Percentiles rank a stretch among this genome's conserved stretches.
Conservation (phyloP, 2,329 filamentous ascomycete genomes). For the Ophiobolus disseminans region DNA sequence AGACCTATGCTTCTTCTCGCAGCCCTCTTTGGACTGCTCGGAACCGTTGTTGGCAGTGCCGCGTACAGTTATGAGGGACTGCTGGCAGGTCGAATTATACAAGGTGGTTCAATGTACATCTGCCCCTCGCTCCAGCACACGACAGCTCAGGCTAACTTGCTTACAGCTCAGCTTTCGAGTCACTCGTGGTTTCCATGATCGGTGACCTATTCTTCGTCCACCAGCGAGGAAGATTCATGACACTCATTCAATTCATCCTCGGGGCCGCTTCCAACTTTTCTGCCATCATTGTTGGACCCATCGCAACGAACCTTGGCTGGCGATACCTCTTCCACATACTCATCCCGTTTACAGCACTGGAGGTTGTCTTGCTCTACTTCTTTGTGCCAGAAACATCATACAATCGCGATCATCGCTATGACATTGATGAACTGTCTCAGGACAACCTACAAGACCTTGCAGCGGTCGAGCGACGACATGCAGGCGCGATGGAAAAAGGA, state of each 20-base stretch:
- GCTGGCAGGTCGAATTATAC: conserved; percentile 42
- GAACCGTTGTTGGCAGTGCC: conserved; percentile 37
- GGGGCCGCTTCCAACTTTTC: conserved; percentile 46
- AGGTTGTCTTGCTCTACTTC: conserved; percentile 55
- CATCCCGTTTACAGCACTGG: conserved; percentile 54
- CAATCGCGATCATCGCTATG: conserved; percentile 47
- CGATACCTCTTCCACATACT: conserved; percentile 56
- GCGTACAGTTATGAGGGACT: conserved; percentile 39
- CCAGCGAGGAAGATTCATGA: conserved; percentile 44
- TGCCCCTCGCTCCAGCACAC: conserved; percentile 18
- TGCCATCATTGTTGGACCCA: conserved; percentile 47
- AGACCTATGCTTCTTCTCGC: conserved; percentile 40
- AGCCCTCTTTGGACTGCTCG: conserved; percentile 38
- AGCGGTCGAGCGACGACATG: conserved; percentile 31
- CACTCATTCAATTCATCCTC: conserved; percentile 46
- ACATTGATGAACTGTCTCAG: conserved; percentile 40
- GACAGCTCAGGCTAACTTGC: background rate
- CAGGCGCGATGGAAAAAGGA: conserved; percentile 10
- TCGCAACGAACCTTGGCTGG: conserved; percentile 46
- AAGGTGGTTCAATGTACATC: conserved; percentile 36
- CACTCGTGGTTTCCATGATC: conserved; percentile 44
- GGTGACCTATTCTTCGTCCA: conserved; percentile 49
- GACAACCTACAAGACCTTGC: conserved; percentile 38
- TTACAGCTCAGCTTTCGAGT: conserved; percentile 44
- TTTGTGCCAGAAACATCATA: conserved; percentile 62